A percentile compares a stretch with the other conserved stretches of the same genome.
phyloP scores from a whole-genome alignment of 106 monocot genomes.

The Hemerocallis citrina region DNA sequence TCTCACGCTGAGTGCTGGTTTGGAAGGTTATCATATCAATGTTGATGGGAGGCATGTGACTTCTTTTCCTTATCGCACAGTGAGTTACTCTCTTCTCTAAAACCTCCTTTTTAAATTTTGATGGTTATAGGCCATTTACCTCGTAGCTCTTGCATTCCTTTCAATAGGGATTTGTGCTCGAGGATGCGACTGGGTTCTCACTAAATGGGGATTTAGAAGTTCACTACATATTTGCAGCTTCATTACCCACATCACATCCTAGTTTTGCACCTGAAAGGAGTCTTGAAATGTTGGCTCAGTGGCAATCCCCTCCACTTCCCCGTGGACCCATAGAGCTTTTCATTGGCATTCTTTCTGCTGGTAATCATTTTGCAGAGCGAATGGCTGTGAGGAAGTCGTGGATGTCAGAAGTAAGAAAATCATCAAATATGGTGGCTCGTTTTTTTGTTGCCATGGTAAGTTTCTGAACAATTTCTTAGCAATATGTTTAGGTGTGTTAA shows the following conservation, averaged over 20 bases:
- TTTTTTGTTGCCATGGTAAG: constrained; percentile 90
- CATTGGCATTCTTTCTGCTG: constrained; percentile 88
- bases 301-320: constrained; percentile 70
- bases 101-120: not conserved
- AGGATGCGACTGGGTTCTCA: constrained; percentile 82
- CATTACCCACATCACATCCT: constrained; percentile 77
- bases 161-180: constrained; percentile 74
- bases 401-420: constrained; percentile 58
- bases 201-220: constrained; percentile 82
- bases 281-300: constrained; percentile 57
- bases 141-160: not conserved
- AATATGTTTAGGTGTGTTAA: not conserved
- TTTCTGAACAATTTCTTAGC: not conserved
- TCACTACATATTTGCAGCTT: constrained; percentile 58
- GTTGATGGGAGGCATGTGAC: constrained; percentile 81
- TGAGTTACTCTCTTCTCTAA: constrained; percentile 13
- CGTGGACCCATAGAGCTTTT: constrained; percentile 64
- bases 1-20: constrained; percentile 74
- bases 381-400: constrained; percentile 96
- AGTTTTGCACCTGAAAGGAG: constrained; percentile 68
- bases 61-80: constrained; percentile 86
- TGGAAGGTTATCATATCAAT: constrained; percentile 89
- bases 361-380: constrained; percentile 87
- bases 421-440: constrained; percentile 53
- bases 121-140: not conserved